phyloP scores from a whole-genome alignment of 805 yeast genomes.

The Wickerhamiella kazuoi region DNA sequence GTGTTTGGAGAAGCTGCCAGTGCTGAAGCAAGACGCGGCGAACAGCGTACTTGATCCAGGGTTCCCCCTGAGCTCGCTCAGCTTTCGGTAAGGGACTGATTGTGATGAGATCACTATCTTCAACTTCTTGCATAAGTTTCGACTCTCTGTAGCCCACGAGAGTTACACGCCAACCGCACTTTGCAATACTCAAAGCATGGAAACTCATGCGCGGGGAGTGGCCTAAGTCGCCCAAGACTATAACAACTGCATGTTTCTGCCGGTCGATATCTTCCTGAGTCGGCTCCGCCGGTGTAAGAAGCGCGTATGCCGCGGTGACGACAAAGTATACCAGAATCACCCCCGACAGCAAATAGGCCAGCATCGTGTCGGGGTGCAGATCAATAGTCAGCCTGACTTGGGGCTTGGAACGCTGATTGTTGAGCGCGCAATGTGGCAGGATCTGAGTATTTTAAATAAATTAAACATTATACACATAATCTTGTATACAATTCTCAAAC shows the following conservation, averaged over 20 bases:
- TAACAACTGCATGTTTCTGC: constrained; percentile 44
- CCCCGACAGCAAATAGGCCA: not conserved
- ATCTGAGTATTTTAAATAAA: too few species aligned
- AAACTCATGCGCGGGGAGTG: constrained; percentile 91
- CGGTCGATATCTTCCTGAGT: constrained; percentile 9
- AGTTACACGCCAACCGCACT: constrained; percentile 53
- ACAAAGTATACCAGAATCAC: not conserved
- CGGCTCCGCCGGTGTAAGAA: not conserved
- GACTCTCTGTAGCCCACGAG: constrained; percentile 54
- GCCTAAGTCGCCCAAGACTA: constrained; percentile 85
- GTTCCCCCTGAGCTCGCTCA: constrained; percentile 18
- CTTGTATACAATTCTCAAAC: too few species aligned
- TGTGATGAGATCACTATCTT: constrained; percentile 13
- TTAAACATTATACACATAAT: too few species aligned
- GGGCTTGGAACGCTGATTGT: too few species aligned
- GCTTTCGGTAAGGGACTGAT: constrained; percentile 17
- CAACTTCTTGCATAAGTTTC: constrained; percentile 15
- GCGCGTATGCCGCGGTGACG: not conserved
- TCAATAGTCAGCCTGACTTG: too few species aligned
- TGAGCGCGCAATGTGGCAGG: too few species aligned
- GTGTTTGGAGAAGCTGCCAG: constrained; percentile 20
- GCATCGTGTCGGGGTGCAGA: too few species aligned
- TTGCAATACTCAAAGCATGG: constrained; percentile 67
- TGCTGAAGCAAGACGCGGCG: constrained; percentile 45
- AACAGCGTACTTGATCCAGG: constrained; percentile 40